Evolutionary conservation across 805 yeast genomes (phyloP).

Genomic region (Komagataella pseudopastoris): DNA sequence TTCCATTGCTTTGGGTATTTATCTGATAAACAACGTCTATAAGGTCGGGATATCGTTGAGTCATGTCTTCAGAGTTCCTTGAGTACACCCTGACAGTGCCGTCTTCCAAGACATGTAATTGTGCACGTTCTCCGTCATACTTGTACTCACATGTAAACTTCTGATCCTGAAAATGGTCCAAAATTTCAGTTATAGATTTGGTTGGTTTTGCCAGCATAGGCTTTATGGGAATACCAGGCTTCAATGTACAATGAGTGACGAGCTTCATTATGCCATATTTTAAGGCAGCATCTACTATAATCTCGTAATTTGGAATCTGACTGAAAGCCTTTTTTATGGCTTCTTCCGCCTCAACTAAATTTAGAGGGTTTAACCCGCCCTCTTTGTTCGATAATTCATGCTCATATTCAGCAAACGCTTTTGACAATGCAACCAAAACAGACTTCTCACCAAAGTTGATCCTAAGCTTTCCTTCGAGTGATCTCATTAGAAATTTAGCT

Average conservation of each 20-base stretch:
- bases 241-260: conserved; percentile 53
- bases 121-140: conserved; percentile 97
- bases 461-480: conserved; percentile 84
- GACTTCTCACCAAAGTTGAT: conserved; percentile 93
- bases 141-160: conserved; percentile 92
- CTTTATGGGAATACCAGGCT: conserved; percentile 89
- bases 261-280: conserved; percentile 56
- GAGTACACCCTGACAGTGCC: conserved; percentile 73
- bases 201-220: conserved; percentile 99
- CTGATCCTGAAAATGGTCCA: conserved; percentile 77
- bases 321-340: conserved; percentile 75
- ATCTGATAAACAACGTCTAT: conserved; percentile 47
- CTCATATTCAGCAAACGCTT: conserved; percentile 64
- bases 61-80: conserved; percentile 94
- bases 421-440: conserved; percentile 71
- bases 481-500: conserved; percentile 82
- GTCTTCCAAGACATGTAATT: conserved; percentile 59
- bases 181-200: conserved; percentile 80
- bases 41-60: conserved; percentile 88
- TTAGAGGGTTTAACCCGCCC: conserved; percentile 21
- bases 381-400: conserved; percentile 9
- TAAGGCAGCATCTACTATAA: conserved; percentile 53
- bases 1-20: conserved; percentile 13
- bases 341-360: conserved; percentile 56
- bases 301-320: conserved; percentile 81